A percentile compares a stretch with the other conserved stretches of the same genome.
These are phyloP conservation scores for Vanderwaltozyma polyspora DNA, from an alignment of 805 yeast genomes.

Conservation along the genomic window DNA sequence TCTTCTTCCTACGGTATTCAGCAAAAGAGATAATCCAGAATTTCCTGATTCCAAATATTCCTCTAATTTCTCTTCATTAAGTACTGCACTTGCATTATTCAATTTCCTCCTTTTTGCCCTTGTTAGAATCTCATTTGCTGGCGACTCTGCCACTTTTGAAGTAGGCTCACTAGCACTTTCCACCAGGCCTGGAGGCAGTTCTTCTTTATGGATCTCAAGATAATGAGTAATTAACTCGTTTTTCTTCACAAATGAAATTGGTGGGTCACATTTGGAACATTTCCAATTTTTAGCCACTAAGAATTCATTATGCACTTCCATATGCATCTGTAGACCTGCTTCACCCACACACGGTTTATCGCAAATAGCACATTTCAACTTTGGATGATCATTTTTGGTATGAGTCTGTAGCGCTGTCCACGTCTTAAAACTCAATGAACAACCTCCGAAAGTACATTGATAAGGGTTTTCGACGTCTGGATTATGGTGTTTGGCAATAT, in stretches of 20 bases:
- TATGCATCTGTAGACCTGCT: conserved; percentile 59
- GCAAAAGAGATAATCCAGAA: conserved; percentile 21
- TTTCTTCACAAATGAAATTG: conserved; percentile 42
- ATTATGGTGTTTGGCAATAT: conserved; percentile 55
- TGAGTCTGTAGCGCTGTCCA: conserved; percentile 70
- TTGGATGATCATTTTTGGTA: conserved; percentile 61
- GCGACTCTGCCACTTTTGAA: not conserved
- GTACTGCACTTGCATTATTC: conserved; percentile 6
- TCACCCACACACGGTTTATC: conserved; percentile 64
- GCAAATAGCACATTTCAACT: conserved; percentile 52
- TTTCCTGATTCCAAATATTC: conserved; percentile 17
- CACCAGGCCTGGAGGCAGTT: conserved; percentile 6
- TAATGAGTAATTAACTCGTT: conserved; percentile 49
- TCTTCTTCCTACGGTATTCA: conserved; percentile 28
- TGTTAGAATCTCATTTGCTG: not conserved
- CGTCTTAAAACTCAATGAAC: conserved; percentile 49
- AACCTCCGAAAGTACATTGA: conserved; percentile 52
- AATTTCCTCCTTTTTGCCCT: not conserved
- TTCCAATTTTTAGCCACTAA: conserved; percentile 51
- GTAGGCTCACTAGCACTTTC: not conserved
- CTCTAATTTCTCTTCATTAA: conserved; percentile 19
- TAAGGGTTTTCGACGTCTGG: conserved; percentile 29
- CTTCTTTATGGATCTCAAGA: conserved; percentile 30
- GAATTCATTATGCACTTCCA: conserved; percentile 53
- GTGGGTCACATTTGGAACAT: conserved; percentile 42